Base-by-base conservation (phyloP, 2,329 filamentous ascomycete species). In the Beauveria brongniartii region DNA sequence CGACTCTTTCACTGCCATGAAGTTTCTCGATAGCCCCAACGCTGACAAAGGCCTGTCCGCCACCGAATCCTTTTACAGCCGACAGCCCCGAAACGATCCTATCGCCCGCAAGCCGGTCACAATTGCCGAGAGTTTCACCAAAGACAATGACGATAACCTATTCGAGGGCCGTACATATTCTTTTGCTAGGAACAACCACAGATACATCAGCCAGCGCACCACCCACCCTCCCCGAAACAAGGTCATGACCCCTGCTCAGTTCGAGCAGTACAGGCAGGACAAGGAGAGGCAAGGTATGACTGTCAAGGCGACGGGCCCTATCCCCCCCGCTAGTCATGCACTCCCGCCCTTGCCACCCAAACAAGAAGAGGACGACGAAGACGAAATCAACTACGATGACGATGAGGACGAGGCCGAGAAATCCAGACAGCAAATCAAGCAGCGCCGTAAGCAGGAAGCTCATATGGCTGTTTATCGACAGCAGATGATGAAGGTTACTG, bases 401-500 rank as follows among this genome's bases (percentile, higher is more conserved):
- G 88, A 91, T 51, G 89, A 92, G 47, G 91, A 95, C 67, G 91
- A 95, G 64, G 72, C 81, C 0, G 91, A 95, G 69, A 90, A 89
- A 69, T 84, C 85, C 30, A 88, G 81, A 69, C 82, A 90, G 69
- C 80, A 88, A 52, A 85, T 88, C 20, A 89, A 87, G 71, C 90
- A 94, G 71, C 82, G 92, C 64, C 84, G 86, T 68, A 94, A 92
- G 78, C 92, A 96, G 71, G 91, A 96, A 73, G 92, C 92, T 14
- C 91, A 94, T 71, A 87, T 96, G 79, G 83, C 91, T 1, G 88
- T 96, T 1, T 96, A 96, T 72, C 85, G 92, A 62, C 92, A 96
- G 72, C 90, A 94, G 74, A 96, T 96, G 92, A 96, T 93, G 89
- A 96, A 96, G 75, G 89, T 94, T 34, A 95, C 91, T 1, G 92